Conservation (phyloP, 176 grass and related monocot genomes). For the Chrysopogon serrulatus region DNA sequence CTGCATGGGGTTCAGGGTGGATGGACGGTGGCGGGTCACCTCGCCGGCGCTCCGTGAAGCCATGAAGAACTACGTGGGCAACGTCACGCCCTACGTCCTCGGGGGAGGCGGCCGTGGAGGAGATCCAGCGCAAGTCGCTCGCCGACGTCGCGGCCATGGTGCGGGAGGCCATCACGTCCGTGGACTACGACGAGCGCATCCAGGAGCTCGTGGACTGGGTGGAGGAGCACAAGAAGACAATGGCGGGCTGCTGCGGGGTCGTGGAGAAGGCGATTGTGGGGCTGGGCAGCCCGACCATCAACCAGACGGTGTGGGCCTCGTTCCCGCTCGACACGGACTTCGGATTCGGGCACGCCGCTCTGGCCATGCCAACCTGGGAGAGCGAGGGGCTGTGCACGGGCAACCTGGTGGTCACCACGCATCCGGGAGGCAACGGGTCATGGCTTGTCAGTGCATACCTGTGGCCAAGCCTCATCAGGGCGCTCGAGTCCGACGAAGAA, state of each 20-base stretch:
- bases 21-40: slow-evolving; percentile 17
- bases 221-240: slow-evolving; percentile 22
- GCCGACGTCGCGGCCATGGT: slow-evolving; percentile 7
- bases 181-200: slow-evolving; percentile 19
- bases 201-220: slow-evolving; percentile 47
- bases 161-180: slow-evolving; percentile 22
- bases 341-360: slow-evolving; percentile 20
- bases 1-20: slow-evolving; percentile 34
- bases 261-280: slow-evolving; percentile 7
- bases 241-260: not conserved
- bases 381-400: slow-evolving; percentile 12
- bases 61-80: slow-evolving; percentile 22
- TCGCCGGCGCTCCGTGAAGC: not conserved
- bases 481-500: slow-evolving; percentile 26
- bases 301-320: not conserved
- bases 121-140: not conserved
- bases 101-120: slow-evolving; percentile 17
- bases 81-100: slow-evolving; percentile 15
- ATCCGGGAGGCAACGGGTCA: slow-evolving; percentile 22
- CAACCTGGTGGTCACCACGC: not conserved
- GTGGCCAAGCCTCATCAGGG: not conserved
- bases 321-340: slow-evolving; percentile 34
- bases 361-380: slow-evolving; percentile 1
- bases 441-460: slow-evolving; percentile 13
- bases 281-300: too few relatives aligned